Base-by-base conservation (phyloP, 345 rosid species). In the Citrus medica region DNA sequence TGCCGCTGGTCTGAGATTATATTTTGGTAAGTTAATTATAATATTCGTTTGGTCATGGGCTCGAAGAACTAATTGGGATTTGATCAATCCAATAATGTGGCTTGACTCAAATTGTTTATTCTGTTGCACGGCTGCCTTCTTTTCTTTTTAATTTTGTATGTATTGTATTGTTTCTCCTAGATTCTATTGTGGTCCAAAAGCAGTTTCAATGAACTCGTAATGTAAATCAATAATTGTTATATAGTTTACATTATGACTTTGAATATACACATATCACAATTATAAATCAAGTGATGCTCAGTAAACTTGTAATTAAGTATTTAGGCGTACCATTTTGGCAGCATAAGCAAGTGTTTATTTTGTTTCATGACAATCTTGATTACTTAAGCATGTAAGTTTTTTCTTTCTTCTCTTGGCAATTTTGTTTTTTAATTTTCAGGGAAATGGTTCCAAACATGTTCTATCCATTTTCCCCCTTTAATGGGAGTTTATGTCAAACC, bases 1-100 rank as follows among this genome's bases (percentile, higher is more conserved):
- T 51, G 84, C 46, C 75, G 75, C 84, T 72, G 71, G 76, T 79
- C 81, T 79, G 42, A 35, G 42, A 27, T 38, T n/a, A 38, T 37
- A 38, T 12, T 10, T 37, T 48, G 58, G 65, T 60, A 1, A 32
- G 10, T 64, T 60, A 25, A 32, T 27, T 70, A 48, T 28, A 48
- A 51, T 51, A 70, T 70, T 16, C 17, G 21, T 30, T 17, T 7
- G 77, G 71, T 53, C 74, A 72, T 78, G 83, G 83, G 85, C 73
- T 85, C 74, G 71, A 80, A 78, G 78, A 80, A 61, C 58, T 17
- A 53, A 53, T 21, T 74, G 65, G 59, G 64, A 42, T 64, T 82
- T 61, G 16, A 40, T 72, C 53, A 70, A 68, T 79, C 27, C 67
- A 56, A 80, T 21, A 42, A 77, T 21, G 77, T 59, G 53, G 75